phyloP scores from a whole-genome alignment of 805 yeast species.

The Lipomyces lipofer region DNA sequence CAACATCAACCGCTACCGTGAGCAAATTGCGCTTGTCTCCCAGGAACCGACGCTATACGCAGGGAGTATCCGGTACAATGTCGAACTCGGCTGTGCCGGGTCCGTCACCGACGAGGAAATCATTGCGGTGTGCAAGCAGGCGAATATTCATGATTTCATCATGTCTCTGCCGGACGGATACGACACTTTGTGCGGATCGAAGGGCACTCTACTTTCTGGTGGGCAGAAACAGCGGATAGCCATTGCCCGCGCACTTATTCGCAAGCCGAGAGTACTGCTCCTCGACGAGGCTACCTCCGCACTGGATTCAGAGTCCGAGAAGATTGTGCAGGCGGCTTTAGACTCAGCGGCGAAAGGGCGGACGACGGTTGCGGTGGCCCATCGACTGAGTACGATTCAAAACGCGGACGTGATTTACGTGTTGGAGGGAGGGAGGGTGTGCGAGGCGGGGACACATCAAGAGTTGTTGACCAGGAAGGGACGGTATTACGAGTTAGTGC shows the following conservation, averaged over 20 bases:
- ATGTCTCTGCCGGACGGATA: slow-evolving; percentile 59
- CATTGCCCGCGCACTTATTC: slow-evolving; percentile 60
- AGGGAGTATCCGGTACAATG: slow-evolving; percentile 58
- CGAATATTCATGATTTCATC: slow-evolving; percentile 60
- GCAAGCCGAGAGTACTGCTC: slow-evolving; percentile 54
- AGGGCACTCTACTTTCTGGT: slow-evolving; percentile 58
- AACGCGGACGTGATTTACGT: slow-evolving; percentile 55
- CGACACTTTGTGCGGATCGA: slow-evolving; percentile 52
- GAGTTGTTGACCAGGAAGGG: slow-evolving; percentile 43
- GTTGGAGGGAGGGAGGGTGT: slow-evolving; percentile 54
- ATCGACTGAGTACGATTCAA: slow-evolving; percentile 61
- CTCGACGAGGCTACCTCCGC: slow-evolving; percentile 61
- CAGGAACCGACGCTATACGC: slow-evolving; percentile 62
- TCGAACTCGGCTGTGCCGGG: slow-evolving; percentile 49
- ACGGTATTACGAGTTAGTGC: slow-evolving; percentile 44
- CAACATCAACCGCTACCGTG: slow-evolving; percentile 53
- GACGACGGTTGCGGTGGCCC: slow-evolving; percentile 74
- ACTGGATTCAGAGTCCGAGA: slow-evolving; percentile 59
- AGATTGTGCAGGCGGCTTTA: slow-evolving; percentile 63
- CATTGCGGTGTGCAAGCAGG: slow-evolving; percentile 51
- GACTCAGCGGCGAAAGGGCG: slow-evolving; percentile 57
- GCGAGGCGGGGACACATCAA: slow-evolving; percentile 51
- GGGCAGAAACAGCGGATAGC: slow-evolving; percentile 67
- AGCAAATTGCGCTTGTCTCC: slow-evolving; percentile 58
- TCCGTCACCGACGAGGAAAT: slow-evolving; percentile 48